phyloP scores from a whole-genome alignment of 371 early-diverging fungal genomes.

The Circinella minor region DNA sequence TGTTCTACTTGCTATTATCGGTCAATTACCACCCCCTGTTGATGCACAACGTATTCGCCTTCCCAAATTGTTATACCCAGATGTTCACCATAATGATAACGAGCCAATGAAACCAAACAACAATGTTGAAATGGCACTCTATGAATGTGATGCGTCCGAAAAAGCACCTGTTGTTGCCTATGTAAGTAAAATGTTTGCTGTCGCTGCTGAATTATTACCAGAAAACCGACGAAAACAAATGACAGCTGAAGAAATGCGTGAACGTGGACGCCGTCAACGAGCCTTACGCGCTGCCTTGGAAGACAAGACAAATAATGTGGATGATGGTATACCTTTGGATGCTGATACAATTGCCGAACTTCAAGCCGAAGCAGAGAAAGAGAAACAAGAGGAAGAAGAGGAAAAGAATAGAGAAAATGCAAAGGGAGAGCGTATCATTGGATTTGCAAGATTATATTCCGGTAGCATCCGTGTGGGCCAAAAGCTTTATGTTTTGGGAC shows the following conservation, averaged over 20 bases:
- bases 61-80: conserved; percentile 78
- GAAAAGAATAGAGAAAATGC: conserved; percentile 39
- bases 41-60: conserved; percentile 83
- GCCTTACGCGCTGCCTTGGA: conserved; percentile 38
- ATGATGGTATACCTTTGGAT: conserved; percentile 46
- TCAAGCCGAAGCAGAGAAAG: conserved; percentile 11
- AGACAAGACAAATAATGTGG: conserved; percentile 22
- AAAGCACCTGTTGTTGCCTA: conserved; percentile 79
- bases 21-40: conserved; percentile 87
- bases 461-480: conserved; percentile 91
- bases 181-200: conserved; percentile 93
- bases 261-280: conserved; percentile 65
- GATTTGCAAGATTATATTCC: conserved; percentile 92
- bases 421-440: conserved; percentile 72
- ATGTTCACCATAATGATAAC: conserved; percentile 40
- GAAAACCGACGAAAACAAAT: conserved; percentile 71
- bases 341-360: conserved; percentile 21
- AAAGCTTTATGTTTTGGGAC: conserved; percentile 86
- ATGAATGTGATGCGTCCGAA: conserved; percentile 55
- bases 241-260: conserved; percentile 93
- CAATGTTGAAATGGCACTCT: conserved; percentile 66
- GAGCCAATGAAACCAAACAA: conserved; percentile 53
- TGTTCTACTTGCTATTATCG: conserved; percentile 80
- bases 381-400: conserved; percentile 34
- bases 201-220: conserved; percentile 76